Base-by-base conservation (phyloP, 1,139 yeast species). In the Hyphopichia fennica region DNA sequence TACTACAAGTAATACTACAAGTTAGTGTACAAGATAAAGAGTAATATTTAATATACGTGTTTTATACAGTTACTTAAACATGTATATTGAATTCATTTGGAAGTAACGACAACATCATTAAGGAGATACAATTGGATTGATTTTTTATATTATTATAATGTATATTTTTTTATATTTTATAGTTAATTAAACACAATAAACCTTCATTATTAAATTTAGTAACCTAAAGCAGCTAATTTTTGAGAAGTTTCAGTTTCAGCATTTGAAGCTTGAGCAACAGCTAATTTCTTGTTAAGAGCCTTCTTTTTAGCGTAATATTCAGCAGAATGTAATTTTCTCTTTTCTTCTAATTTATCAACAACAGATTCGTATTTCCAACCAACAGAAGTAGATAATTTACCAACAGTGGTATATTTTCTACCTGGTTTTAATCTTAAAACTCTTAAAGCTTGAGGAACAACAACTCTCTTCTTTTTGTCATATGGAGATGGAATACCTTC, bases 401-500 rank as follows among this genome's bases (percentile, higher is more conserved):
- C 96, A 64, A 95, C 90, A 60, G 98, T 88, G 77, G 97, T 88
- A 96, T 85, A 93, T 81, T 93, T 93, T 87, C 99, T 91, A 75
- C 99, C 99, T 75, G 91, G 99, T 82, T 90, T 91, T 79, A 93
- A 87, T 86, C 99, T 90, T 76, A 93, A 83, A 63, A 95, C 96
- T 82, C 99, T 91, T 72, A 93, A 84, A 70, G 99, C 99, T 82
- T 90, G 96, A 75, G 99, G 99, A 69, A 93, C 99, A 63, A 93
- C 99, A 72, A 91, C 97, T 77, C 96, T 89, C 96, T 93, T 91
- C 90, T 89, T 87, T 82, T 86, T 90, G 93, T 93, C 99, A 79
- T 87, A 93, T 78, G 99, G 99, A 57, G 98, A 93, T 77, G 99
- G 99, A 57, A 95, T 84, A 85, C 99, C 99, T 81, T 93, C 99